Base-by-base conservation (phyloP, 148 eudicot species). In the Rhododendron ferrugineum region DNA sequence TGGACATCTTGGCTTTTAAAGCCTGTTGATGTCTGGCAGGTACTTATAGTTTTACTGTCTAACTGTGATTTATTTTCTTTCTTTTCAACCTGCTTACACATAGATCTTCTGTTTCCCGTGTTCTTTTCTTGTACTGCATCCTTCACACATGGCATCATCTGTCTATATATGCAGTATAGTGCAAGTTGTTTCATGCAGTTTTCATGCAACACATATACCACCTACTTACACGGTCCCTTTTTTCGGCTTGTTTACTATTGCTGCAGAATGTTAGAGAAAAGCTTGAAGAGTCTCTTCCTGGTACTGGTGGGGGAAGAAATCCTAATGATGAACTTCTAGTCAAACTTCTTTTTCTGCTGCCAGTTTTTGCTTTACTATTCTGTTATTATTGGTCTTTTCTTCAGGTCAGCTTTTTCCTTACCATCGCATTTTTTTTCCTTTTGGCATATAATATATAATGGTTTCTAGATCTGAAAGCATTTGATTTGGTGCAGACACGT, bases 1-100 rank as follows among this genome's bases (percentile, higher is more conserved):
- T 97, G 98, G 98, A 95, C 98, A 78, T 92, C 98, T 75, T 97
- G 99, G 99, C 94, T 97, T 85, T 90, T 97, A 83, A 97, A 95
- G 78, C 99, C 99, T 82, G 99, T 97, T 83, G 99, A 97, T 87
- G 93, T 91, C 78, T 97, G 99, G 99, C 99, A 97, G 99, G 99
- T 97, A 92, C 58, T 40, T 56, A 30, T 70, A 23, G 26, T 47
- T 34, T 81, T 62, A 81, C 32, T 56, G 28, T 40, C 13, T 0
- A 60, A 58, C 26, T 26, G 68, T 30, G 2, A 54, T 80, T 9
- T 40, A 18, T 32, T 28, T 54, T 18, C 2, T 79, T 79, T 30
- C 82, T 28, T 52, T 52, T 14, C 46, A 52, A 54, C 28, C 83
- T 26, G 64, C n/a, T 18, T 32, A 79, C 62, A 28, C 34, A 13